These are phyloP conservation scores for Diaporthe amygdali DNA, from an alignment of 2,329 filamentous ascomycete genomes.

Conservation along the genomic window DNA sequence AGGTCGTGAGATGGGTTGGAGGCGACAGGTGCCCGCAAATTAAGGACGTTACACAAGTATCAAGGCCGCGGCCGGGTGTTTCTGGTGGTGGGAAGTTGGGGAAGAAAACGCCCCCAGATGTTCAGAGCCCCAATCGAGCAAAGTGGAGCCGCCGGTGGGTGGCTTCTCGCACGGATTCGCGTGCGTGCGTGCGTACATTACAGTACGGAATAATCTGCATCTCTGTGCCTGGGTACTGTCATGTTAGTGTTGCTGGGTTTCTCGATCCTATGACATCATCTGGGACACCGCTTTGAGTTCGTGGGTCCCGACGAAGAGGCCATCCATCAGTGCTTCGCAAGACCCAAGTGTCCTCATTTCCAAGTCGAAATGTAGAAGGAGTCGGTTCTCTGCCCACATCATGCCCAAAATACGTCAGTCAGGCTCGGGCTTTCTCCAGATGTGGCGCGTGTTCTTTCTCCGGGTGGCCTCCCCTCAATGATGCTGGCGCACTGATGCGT, in stretches of 20 bases:
- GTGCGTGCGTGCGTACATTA: not conserved
- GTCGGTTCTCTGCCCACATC: not conserved
- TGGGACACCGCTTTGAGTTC: not conserved
- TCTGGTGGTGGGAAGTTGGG: constrained; percentile 3
- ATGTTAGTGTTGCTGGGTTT: not conserved
- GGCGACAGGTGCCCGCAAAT: constrained; percentile 5
- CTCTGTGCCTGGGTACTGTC: not conserved
- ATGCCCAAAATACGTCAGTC: not conserved
- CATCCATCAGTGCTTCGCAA: not conserved
- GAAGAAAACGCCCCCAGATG: not conserved
- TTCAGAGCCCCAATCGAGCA: constrained; percentile 7
- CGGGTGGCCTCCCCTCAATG: not conserved
- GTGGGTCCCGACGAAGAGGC: not conserved
- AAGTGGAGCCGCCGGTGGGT: not conserved
- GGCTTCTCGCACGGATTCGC: constrained; percentile 5
- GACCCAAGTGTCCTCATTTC: not conserved
- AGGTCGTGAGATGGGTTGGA: not conserved
- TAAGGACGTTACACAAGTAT: constrained; percentile 18
- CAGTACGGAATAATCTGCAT: not conserved
- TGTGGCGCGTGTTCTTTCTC: not conserved
- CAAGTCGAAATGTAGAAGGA: not conserved
- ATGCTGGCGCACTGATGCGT: not conserved
- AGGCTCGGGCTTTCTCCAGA: not conserved
- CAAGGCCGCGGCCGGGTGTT: not conserved
- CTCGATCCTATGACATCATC: not conserved